These are phyloP conservation scores for Cercospora sp. DNA, from an alignment of 2,329 filamentous ascomycete species.

Conservation along the genomic window DNA sequence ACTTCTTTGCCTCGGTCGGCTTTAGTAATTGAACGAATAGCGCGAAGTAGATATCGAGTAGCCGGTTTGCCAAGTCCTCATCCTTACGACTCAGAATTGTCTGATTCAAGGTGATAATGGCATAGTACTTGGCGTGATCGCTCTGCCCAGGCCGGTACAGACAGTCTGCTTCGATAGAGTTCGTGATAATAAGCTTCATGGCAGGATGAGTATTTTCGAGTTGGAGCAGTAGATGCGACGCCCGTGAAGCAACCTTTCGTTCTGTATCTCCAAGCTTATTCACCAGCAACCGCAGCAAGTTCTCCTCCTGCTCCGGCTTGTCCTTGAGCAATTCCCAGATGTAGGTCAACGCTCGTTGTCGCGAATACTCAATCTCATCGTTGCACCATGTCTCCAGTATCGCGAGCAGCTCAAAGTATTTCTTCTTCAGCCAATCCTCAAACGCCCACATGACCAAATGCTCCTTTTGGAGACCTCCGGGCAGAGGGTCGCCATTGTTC, in stretches of 20 bases:
- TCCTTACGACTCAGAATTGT: constrained; percentile 87
- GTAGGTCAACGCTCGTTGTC: constrained; percentile 83
- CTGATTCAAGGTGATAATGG: constrained; percentile 94
- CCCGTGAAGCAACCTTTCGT: constrained; percentile 90
- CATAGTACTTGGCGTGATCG: constrained; percentile 89
- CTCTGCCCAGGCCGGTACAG: constrained; percentile 85
- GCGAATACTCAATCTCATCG: constrained; percentile 92
- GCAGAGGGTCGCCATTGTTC: constrained; percentile 69
- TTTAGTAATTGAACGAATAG: constrained; percentile 83
- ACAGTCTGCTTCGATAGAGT: constrained; percentile 81
- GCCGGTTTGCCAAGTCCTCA: constrained; percentile 72
- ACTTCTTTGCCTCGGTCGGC: constrained; percentile 45
- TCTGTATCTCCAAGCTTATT: constrained; percentile 97
- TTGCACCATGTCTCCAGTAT: constrained; percentile 89
- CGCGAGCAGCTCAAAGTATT: constrained; percentile 91
- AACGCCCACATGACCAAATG: constrained; percentile 88
- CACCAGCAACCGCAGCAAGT: constrained; percentile 83
- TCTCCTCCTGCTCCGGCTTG: constrained; percentile 96
- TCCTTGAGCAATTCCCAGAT: constrained; percentile 89
- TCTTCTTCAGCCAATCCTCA: constrained; percentile 92
- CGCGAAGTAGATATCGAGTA: constrained; percentile 89
- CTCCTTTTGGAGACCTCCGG: constrained; percentile 68
- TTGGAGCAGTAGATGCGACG: constrained; percentile 91
- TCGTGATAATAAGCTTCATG: constrained; percentile 89
- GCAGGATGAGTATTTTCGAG: constrained; percentile 83